Base-by-base conservation (phyloP, 495 filamentous ascomycete genomes). In the Aspergillus haitiensis region DNA sequence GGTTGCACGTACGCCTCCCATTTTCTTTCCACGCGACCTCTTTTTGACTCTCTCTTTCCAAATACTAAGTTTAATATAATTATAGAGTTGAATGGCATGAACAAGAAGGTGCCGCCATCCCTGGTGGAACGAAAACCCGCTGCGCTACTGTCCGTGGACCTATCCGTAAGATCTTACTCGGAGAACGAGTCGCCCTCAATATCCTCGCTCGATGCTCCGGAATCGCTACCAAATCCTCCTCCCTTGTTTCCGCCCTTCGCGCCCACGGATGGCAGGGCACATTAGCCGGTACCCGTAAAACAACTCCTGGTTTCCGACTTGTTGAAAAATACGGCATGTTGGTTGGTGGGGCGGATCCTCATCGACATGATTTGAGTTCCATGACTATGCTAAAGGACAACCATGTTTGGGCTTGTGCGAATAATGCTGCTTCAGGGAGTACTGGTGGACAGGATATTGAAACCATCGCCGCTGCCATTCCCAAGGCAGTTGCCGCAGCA, bases 301-400 rank as follows among this genome's bases (percentile, higher is more conserved):
- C 95, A 3, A 98, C 94, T 2, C 94, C 94, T 0, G 94, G 95
- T 0, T 98, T 98, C 75, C 82, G 94, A 4, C 77, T 98, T 8
- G 92, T 98, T 3, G 94, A 98, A 79, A 98, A 98, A 78, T 98
- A 98, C 71, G 94, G 91, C 52, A 96, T 98, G 86, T 76, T 97
- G 12, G 86, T 96, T 12, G 94, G 93, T 16, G 95, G 95, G 15
- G 90, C 88, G 35, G 94, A 98, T 69, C 84, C 87, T 1, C 95
- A 98, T 69, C 83, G 94, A 12, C 90, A 96, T 73, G 95, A 98
- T 73, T 76, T 98, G 39, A 91, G 87, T 61, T 81, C 86, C 45
- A 98, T 98, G 94, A 91, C 89, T 27, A 98, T 98, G 94, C 80
- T 98, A 52, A 98, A 98, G 78, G 94, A 98, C 74, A 98, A 98